A percentile compares a stretch with the other conserved stretches of the same genome.
phyloP scores from a whole-genome alignment of 2,329 filamentous ascomycete species.

The Aspergillus oerlinghausenensis region DNA sequence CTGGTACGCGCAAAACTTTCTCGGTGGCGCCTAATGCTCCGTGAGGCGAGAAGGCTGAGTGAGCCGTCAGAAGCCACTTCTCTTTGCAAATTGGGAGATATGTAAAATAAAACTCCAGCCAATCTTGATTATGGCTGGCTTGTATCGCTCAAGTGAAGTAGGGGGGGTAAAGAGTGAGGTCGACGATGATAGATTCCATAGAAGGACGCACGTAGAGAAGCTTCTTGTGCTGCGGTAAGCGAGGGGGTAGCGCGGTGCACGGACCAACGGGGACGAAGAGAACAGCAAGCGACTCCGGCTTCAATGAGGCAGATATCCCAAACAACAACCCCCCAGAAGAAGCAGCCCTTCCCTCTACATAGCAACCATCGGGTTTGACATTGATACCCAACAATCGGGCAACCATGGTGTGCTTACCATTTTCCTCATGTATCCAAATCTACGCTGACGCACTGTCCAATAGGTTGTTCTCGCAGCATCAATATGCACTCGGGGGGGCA shows the following conservation, averaged over 20 bases:
- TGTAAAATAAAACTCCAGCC: neutral
- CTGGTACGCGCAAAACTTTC: conserved; percentile 16
- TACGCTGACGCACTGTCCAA: conserved; percentile 20
- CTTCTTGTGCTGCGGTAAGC: conserved; percentile 32
- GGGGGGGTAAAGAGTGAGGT: conserved; percentile 4
- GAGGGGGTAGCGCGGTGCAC: conserved; percentile 32
- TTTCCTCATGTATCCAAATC: neutral
- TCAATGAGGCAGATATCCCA: conserved; percentile 7
- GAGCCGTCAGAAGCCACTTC: neutral
- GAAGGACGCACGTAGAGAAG: conserved; percentile 11
- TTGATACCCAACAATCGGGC: neutral
- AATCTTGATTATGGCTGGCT: neutral
- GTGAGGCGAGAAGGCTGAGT: conserved; percentile 4
- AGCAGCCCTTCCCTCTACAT: conserved; percentile 3
- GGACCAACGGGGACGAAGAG: conserved; percentile 33
- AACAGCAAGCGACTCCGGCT: conserved; percentile 36
- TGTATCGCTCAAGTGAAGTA: neutral
- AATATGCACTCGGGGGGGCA: conserved; percentile 96
- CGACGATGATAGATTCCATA: neutral
- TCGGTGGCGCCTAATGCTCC: conserved; percentile 14
- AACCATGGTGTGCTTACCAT: conserved; percentile 24
- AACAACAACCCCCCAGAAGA: conserved; percentile 8
- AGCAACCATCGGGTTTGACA: neutral
- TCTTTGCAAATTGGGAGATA: neutral
- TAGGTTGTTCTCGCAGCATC: conserved; percentile 98